A percentile compares a stretch with the other conserved stretches of the same genome.
These are phyloP conservation scores for Cystobasidiaceae sp. DNA, from an alignment of 1,284 basidiomycete species.

Conservation along the genomic window DNA sequence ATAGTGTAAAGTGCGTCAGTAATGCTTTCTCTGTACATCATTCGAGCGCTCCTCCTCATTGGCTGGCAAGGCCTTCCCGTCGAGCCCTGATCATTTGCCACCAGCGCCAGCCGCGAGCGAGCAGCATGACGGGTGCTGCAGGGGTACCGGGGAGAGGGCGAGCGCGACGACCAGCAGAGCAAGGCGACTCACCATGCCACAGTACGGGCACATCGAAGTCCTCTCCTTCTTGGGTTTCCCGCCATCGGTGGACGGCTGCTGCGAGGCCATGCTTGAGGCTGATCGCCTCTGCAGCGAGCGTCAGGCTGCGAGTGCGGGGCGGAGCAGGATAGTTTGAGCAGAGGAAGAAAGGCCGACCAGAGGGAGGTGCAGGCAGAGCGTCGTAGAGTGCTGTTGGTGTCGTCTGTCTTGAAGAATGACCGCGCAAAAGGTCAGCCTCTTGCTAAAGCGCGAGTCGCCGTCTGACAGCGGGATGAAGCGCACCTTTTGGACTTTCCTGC, in stretches of 20 bases:
- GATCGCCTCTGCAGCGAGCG: not conserved
- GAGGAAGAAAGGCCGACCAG: too few relatives aligned
- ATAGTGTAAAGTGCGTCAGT: not conserved
- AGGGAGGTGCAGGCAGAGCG: not conserved
- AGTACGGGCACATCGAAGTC: constrained; percentile 22
- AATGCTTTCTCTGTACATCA: too few relatives aligned
- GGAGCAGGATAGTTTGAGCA: not conserved
- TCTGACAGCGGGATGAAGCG: too few relatives aligned
- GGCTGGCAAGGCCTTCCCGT: too few relatives aligned
- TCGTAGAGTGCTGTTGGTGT: not conserved
- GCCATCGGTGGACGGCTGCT: not conserved
- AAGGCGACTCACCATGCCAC: constrained; percentile 17
- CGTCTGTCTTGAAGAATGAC: too few relatives aligned
- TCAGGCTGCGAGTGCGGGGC: not conserved
- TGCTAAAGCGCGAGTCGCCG: too few relatives aligned
- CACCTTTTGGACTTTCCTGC: too few relatives aligned
- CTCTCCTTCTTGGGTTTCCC: constrained; percentile 11
- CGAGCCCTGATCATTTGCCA: too few relatives aligned
- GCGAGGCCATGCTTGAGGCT: not conserved
- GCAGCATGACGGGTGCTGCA: not conserved
- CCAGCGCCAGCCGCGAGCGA: not conserved
- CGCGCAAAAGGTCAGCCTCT: too few relatives aligned
- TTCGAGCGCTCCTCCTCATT: too few relatives aligned
- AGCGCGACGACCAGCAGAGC: not conserved
- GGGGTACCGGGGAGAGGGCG: not conserved